These are phyloP conservation scores for Fusarium citri DNA, from an alignment of 2,329 filamentous ascomycete species.

Conservation along the genomic window DNA sequence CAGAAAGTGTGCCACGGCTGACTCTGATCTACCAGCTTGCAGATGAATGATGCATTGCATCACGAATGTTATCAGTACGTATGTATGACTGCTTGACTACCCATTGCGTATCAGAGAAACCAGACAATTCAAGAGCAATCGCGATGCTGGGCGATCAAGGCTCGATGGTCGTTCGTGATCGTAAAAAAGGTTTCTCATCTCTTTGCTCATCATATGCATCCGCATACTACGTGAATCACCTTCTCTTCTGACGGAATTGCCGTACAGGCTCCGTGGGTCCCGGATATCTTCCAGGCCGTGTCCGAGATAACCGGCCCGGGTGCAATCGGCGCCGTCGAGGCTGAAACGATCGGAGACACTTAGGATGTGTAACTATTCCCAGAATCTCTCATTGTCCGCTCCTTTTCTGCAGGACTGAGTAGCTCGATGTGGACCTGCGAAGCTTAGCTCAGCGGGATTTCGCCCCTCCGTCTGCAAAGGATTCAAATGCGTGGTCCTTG, in stretches of 20 bases:
- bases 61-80: neutral
- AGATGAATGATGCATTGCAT: slow-evolving; percentile 2
- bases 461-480: slow-evolving; percentile 12
- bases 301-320: slow-evolving; percentile 9
- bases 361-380: slow-evolving; percentile 8
- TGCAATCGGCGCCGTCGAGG: slow-evolving; percentile 18
- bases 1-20: slow-evolving; percentile 20
- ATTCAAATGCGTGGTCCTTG: slow-evolving; percentile 16
- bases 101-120: slow-evolving; percentile 2
- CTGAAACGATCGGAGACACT: neutral
- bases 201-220: neutral
- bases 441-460: slow-evolving; percentile 11
- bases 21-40: neutral
- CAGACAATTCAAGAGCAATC: slow-evolving; percentile 17
- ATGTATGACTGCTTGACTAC: slow-evolving; percentile 14
- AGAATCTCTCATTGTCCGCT: slow-evolving; percentile 1
- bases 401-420: neutral
- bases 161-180: slow-evolving; percentile 8
- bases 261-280: slow-evolving; percentile 20
- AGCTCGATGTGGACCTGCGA: slow-evolving; percentile 9
- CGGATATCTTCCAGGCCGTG: slow-evolving; percentile 6
- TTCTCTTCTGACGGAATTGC: neutral
- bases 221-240: neutral
- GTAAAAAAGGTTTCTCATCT: neutral
- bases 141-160: slow-evolving; percentile 6